phyloP scores from a whole-genome alignment of 371 early-diverging fungal species.

The Mucor mucedo region DNA sequence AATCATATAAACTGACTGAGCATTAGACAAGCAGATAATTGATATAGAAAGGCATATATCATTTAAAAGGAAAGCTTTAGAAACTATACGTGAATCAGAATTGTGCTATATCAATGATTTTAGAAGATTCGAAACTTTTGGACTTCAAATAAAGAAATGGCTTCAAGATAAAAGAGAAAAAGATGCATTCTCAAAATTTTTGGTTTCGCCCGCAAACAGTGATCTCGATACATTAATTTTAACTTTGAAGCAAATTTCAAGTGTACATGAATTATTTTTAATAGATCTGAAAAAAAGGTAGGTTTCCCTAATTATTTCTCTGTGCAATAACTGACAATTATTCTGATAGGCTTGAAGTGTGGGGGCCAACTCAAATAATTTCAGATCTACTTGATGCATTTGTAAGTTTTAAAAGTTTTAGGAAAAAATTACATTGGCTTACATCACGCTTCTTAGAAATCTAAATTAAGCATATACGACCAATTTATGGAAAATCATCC shows the following conservation, averaged over 20 bases:
- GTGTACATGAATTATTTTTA: conserved; percentile 12
- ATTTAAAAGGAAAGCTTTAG: background rate
- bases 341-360: conserved; percentile 27
- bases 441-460: conserved; percentile 3
- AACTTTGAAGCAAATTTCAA: background rate
- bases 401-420: conserved; percentile 23
- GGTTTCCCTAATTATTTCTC: background rate
- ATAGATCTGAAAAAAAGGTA: conserved; percentile 26
- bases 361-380: conserved; percentile 47
- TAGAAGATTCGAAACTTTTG: background rate
- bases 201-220: background rate
- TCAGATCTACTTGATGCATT: conserved; percentile 36
- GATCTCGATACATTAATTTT: background rate
- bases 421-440: background rate
- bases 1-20: background rate
- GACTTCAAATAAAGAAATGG: background rate
- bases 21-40: background rate
- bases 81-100: background rate
- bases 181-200: background rate
- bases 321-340: background rate
- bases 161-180: background rate
- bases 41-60: background rate
- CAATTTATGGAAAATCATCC: conserved; percentile 23
- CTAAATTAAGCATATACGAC: conserved; percentile 19
- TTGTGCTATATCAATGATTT: background rate